Evolutionary conservation across 2,329 filamentous ascomycete species (phyloP).

Genomic region (Sarocladiaceae sp.): DNA sequence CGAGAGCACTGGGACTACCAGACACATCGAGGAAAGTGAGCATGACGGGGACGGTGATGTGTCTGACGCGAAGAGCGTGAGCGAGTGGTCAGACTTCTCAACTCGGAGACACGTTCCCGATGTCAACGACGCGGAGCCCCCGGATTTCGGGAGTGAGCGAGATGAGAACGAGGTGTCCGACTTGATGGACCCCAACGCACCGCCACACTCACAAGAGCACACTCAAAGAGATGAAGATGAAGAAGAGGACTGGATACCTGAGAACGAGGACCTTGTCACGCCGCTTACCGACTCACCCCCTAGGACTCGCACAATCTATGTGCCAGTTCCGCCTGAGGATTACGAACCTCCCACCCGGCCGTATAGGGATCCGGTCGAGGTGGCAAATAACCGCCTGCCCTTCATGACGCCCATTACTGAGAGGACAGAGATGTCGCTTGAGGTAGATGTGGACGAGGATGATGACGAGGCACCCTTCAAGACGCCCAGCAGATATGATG

Average conservation of each 20-base stretch:
- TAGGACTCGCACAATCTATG: slow-evolving; percentile 61
- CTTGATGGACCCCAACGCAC: slow-evolving; percentile 29
- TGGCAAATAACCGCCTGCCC: slow-evolving; percentile 85
- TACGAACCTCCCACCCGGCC: slow-evolving; percentile 75
- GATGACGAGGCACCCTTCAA: slow-evolving; percentile 55
- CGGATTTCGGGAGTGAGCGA: slow-evolving; percentile 23
- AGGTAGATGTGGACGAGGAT: slow-evolving; percentile 54
- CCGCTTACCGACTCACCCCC: slow-evolving; percentile 40
- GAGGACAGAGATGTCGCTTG: slow-evolving; percentile 84
- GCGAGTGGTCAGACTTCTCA: slow-evolving; percentile 88
- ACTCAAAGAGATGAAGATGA: slow-evolving; percentile 26
- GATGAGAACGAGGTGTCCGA: slow-evolving; percentile 34
- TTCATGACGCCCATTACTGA: slow-evolving; percentile 99
- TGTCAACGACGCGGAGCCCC: slow-evolving; percentile 18
- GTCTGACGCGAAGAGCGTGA: slow-evolving; percentile 59
- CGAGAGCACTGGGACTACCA: slow-evolving; percentile 78
- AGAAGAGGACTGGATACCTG: slow-evolving; percentile 26
- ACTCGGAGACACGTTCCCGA: slow-evolving; percentile 65
- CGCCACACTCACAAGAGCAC: slow-evolving; percentile 28
- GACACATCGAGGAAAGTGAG: slow-evolving; percentile 51
- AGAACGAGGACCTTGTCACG: slow-evolving; percentile 31
- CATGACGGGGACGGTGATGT: slow-evolving; percentile 44
- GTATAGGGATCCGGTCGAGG: slow-evolving; percentile 73
- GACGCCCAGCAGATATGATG: slow-evolving; percentile 60
- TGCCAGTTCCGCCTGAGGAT: slow-evolving; percentile 80